Base-by-base conservation (phyloP, 805 yeast species). In the Peterozyma xylosa region DNA sequence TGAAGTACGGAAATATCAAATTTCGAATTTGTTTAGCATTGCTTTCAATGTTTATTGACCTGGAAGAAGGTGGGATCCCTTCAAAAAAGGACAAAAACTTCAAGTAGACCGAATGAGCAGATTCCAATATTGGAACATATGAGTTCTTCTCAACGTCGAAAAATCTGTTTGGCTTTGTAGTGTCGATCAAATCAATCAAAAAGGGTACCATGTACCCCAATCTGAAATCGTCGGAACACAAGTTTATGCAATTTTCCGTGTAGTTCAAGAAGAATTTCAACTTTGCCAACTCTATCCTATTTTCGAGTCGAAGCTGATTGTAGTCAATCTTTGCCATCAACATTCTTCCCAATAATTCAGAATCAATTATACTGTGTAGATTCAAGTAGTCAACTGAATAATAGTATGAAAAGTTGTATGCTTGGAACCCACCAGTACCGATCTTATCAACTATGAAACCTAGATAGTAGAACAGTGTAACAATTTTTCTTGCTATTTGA, bases 361-460 rank as follows among this genome's bases (percentile, higher is more conserved):
- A 59, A 27, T 53, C 40, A 10, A 44, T 43, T 38, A 48, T 43
- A 40, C 58, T 60, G 37, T 57, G 51, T 45, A 57, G 68, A 35
- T 53, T 52, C 37, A 64, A 54, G 0, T 62, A 56, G 47, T 78
- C 84, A 2, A 76, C 45, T 10, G 76, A 53, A 4, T 78, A 60
- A 37, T 71, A 64, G 49, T 76, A 76, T 13, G 79, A 76, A 56
- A 78, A 82, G 51, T 79, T 78, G 57, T 78, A 82, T 11, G 76
- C 68, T 45, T 77, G 78, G 53, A 80, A 80, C 3, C 85, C 85
- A 4, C 84, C 85, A 18, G 74, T 72, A 0, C 86, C 86, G 9
- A 80, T 70, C 17, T 73, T 62, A 29, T 73, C 68, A 21, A 78
- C 53, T 9, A 80, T 62, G 48, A 71, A 77, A 48, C 74, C 68